A percentile compares a stretch with the other conserved stretches of the same genome.
These are phyloP conservation scores for Nelumbo lutea DNA, from an alignment of 164 flowering plant genomes.

Conservation along the genomic window DNA sequence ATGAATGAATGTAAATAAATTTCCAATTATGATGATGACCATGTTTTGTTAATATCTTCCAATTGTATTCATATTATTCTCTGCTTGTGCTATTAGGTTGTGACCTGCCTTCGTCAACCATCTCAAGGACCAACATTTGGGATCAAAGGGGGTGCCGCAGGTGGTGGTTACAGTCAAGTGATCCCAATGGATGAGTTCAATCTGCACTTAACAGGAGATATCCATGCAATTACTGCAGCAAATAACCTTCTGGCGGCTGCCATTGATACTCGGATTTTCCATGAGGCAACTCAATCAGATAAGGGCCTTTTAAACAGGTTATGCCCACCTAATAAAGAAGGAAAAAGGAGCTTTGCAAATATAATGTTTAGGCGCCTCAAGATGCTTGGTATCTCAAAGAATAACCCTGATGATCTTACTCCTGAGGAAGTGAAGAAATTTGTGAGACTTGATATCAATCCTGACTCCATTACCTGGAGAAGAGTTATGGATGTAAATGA, in stretches of 20 bases:
- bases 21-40: background rate
- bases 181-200: constrained; percentile 99
- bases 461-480: constrained; percentile 86
- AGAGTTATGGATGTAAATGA: constrained; percentile 98
- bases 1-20: too few species aligned
- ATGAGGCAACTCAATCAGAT: constrained; percentile 85
- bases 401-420: constrained; percentile 77
- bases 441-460: constrained; percentile 94
- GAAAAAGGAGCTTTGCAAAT: constrained; percentile 58
- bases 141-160: constrained; percentile 99
- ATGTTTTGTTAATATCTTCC: background rate
- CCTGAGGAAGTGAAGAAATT: constrained; percentile 73
- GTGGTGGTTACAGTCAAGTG: constrained; percentile 98
- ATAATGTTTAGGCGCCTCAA: constrained; percentile 85
- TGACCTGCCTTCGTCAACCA: constrained; percentile 95
- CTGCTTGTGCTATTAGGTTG: constrained; percentile 48
- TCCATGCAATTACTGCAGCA: constrained; percentile 99
- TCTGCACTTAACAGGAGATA: constrained; percentile 94
- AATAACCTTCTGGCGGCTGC: constrained; percentile 99
- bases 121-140: constrained; percentile 99
- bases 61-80: too few species aligned
- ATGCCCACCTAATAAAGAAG: constrained; percentile 88
- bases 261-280: constrained; percentile 90
- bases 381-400: constrained; percentile 82
- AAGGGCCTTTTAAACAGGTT: constrained; percentile 88